These are phyloP conservation scores for Hymenoscyphus occultus DNA, from an alignment of 2,329 filamentous ascomycete genomes.

Conservation along the genomic window DNA sequence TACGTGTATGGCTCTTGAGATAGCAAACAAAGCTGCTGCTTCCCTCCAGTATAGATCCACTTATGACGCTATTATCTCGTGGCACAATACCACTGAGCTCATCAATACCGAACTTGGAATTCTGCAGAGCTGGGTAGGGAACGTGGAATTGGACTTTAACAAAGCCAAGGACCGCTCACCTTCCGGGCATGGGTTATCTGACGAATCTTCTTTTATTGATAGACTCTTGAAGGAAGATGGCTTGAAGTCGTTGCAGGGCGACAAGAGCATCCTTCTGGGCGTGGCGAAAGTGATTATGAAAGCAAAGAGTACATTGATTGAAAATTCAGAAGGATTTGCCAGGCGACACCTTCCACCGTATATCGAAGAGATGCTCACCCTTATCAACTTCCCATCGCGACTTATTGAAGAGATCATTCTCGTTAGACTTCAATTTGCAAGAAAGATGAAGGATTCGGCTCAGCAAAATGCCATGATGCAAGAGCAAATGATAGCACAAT, in stretches of 20 bases:
- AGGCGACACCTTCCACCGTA: constrained; percentile 91
- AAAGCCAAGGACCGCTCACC: constrained; percentile 68
- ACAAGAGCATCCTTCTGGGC: constrained; percentile 79
- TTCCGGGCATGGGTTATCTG: constrained; percentile 69
- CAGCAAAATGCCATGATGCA: constrained; percentile 92
- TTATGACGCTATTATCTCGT: constrained; percentile 85
- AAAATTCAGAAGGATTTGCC: constrained; percentile 79
- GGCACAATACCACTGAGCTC: constrained; percentile 95
- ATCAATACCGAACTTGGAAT: constrained; percentile 94
- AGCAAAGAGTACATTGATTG: constrained; percentile 86
- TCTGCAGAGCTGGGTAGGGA: constrained; percentile 94
- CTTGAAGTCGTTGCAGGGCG: constrained; percentile 83
- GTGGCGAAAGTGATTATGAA: constrained; percentile 87
- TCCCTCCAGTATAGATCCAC: constrained; percentile 77
- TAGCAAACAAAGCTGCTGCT: constrained; percentile 71
- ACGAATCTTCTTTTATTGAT: constrained; percentile 92
- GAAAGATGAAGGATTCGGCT: constrained; percentile 91
- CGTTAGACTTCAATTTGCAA: constrained; percentile 85
- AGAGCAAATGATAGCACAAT: constrained; percentile 96
- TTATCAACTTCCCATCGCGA: constrained; percentile 96
- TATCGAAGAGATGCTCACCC: constrained; percentile 89
- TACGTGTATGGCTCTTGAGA: constrained; percentile 70
- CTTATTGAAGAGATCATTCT: constrained; percentile 96
- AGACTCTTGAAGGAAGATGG: constrained; percentile 94
- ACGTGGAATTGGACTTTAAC: constrained; percentile 88